Percentiles rank a stretch among this genome's conserved stretches.
phyloP scores from a whole-genome alignment of 2,329 filamentous ascomycete species.

The Colletotrichum orbiculare region DNA sequence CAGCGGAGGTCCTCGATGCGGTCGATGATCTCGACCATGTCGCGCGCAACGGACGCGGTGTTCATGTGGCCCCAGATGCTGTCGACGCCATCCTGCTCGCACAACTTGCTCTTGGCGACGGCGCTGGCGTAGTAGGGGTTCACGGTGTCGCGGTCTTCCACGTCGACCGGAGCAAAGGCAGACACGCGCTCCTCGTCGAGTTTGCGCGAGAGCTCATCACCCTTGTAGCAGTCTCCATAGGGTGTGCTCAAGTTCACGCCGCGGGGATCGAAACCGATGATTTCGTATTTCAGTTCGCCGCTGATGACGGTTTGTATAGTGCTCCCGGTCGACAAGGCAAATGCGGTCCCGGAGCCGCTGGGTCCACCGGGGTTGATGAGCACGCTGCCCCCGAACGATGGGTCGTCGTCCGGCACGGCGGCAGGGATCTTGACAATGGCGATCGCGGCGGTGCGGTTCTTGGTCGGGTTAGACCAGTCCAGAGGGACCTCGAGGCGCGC shows the following conservation, averaged over 20 bases:
- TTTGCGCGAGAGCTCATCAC: conserved; percentile 39
- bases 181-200: conserved; percentile 39
- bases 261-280: conserved; percentile 51
- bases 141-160: background rate
- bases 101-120: conserved; percentile 39
- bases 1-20: conserved; percentile 41
- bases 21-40: conserved; percentile 49
- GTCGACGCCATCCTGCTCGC: conserved; percentile 34
- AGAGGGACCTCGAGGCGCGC: conserved; percentile 56
- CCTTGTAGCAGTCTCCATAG: conserved; percentile 45
- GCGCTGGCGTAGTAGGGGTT: conserved; percentile 32
- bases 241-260: conserved; percentile 47
- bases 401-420: conserved; percentile 44
- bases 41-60: conserved; percentile 46
- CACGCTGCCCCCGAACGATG: conserved; percentile 48
- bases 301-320: conserved; percentile 41
- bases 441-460: conserved; percentile 41
- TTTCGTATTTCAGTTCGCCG: conserved; percentile 45
- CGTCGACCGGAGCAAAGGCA: conserved; percentile 12
- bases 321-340: conserved; percentile 25
- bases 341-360: conserved; percentile 46
- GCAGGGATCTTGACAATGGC: conserved; percentile 49
- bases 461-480: conserved; percentile 49
- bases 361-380: conserved; percentile 52
- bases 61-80: conserved; percentile 43